phyloP scores from a whole-genome alignment of 345 rosid genomes.

The Isatis tinctoria region DNA sequence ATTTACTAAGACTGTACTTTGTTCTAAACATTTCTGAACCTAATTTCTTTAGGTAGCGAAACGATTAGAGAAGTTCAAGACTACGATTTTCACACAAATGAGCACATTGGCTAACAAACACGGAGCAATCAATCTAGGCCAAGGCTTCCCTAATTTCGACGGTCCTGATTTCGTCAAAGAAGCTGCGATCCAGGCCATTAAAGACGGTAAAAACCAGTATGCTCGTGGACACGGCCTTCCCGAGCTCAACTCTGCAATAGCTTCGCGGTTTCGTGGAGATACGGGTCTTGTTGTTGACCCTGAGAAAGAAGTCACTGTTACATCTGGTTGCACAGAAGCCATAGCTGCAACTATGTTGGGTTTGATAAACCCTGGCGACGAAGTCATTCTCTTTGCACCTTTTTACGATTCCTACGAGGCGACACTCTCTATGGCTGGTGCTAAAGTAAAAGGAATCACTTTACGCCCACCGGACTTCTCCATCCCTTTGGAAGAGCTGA shows the following conservation, averaged over 20 bases:
- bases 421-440: constrained; percentile 97
- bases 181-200: constrained; percentile 88
- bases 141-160: constrained; percentile 96
- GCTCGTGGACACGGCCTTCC: constrained; percentile 87
- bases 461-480: constrained; percentile 78
- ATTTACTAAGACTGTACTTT: not conserved
- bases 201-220: constrained; percentile 89
- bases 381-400: constrained; percentile 89
- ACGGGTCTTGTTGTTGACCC: constrained; percentile 74
- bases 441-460: constrained; percentile 70
- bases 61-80: constrained; percentile 93
- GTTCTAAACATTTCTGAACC: not conserved
- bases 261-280: constrained; percentile 65
- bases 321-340: constrained; percentile 96
- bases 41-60: constrained; percentile 54
- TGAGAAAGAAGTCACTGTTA: constrained; percentile 84
- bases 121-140: constrained; percentile 92
- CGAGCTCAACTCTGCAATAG: constrained; percentile 66
- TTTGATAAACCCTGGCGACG: constrained; percentile 86
- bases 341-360: constrained; percentile 88
- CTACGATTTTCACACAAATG: constrained; percentile 94
- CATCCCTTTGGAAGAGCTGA: constrained; percentile 71
- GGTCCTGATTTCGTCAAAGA: constrained; percentile 96
- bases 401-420: constrained; percentile 95
- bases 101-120: constrained; percentile 74